Base-by-base conservation (phyloP, 495 filamentous ascomycete species). In the Penicillium verhagenii region DNA sequence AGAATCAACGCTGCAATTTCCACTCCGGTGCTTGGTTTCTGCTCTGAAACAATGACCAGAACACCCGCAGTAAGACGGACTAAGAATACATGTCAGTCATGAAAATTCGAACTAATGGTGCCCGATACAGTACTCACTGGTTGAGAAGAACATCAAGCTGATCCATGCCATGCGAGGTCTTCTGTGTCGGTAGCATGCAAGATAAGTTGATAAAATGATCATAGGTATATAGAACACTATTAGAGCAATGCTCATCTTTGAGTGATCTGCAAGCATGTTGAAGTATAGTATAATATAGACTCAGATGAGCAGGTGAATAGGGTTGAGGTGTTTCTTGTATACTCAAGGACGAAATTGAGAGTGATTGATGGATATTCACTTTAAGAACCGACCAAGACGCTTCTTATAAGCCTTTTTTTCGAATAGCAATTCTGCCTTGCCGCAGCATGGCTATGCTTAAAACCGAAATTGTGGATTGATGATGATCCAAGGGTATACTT, bases 151-250 rank as follows among this genome's bases (percentile, higher is more conserved):
- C 13, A 35, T 35, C 13, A 35, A 14, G 14, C 13, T 35, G 13
- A n/a, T 35, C 33, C 33, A 35, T 14, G 33, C 33, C 33, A 35
- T 35, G 33, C 33, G 33, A 3, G 14, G 14, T 35, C 33, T 35
- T 5, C 11, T 35, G 33, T 35, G 14, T 35, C 13, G 13, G 6
- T 35, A 35, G 33, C 33, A 35, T 35, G 33, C 33, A 6, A 35
- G 14, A 35, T 16, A n/a, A 4, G 13, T 35, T 13, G 33, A 39
- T 4, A 61, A 8, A 6, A 59, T 4, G 1, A 54, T 54, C 9
- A 52, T 52, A 4, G 66, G 63, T 16, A 57, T 40, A 53, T 66
- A 69, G 53, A 66, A 66, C 11, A 62, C 48, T 28, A 66, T 63
- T 26, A 60, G 58, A 14, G 64, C 63, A 47, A 66, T 63, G 28